These are phyloP conservation scores for Dalechampia spathulata DNA, from an alignment of 441 rosid genomes.

Conservation along the genomic window DNA sequence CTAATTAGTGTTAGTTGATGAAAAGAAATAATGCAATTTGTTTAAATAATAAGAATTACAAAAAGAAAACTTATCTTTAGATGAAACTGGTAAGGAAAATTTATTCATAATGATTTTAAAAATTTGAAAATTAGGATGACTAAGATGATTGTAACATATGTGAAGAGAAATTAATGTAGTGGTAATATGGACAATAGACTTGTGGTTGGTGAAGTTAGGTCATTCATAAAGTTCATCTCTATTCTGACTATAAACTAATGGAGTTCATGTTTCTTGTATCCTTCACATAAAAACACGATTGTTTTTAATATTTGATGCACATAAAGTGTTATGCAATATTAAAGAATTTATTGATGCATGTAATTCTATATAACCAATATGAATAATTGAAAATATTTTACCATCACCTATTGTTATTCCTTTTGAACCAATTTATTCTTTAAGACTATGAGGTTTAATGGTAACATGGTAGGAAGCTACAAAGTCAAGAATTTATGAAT, in stretches of 20 bases:
- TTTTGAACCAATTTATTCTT: background rate
- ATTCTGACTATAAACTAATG: background rate
- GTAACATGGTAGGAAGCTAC: background rate
- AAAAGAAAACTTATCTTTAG: background rate
- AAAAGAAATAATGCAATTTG: background rate
- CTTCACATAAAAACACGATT: background rate
- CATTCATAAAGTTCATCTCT: background rate
- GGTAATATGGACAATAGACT: background rate
- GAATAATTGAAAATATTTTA: background rate
- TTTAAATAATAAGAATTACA: background rate
- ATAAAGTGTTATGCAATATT: background rate
- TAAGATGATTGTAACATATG: background rate
- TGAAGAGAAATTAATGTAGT: background rate
- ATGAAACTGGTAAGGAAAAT: background rate
- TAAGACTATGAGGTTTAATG: background rate
- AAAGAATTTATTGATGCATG: background rate
- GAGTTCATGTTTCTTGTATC: background rate
- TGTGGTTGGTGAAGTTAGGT: background rate
- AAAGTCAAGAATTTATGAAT: background rate
- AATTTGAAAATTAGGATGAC: background rate
- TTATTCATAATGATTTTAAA: background rate
- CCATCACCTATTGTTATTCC: background rate
- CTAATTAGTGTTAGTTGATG: background rate
- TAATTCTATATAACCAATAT: background rate
- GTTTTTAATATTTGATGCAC: background rate